These are phyloP conservation scores for Neurospora africana DNA, from an alignment of 495 filamentous ascomycete genomes.

Conservation along the genomic window DNA sequence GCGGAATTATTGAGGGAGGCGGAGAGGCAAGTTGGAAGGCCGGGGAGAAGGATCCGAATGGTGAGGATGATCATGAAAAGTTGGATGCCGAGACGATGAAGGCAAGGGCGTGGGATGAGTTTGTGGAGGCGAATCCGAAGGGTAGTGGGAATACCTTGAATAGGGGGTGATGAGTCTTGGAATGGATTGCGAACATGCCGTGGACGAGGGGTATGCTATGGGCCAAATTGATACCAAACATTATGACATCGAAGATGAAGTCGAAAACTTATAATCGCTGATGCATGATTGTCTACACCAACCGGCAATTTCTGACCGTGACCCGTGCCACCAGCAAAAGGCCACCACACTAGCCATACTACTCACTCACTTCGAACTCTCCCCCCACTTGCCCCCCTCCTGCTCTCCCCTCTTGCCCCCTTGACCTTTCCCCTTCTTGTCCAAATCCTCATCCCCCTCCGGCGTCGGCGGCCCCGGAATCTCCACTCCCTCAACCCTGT, in stretches of 20 bases:
- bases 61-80: slow-evolving; percentile 81
- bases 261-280: not conserved
- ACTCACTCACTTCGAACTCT: not conserved
- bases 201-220: too few relatives aligned
- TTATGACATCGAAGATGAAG: not conserved
- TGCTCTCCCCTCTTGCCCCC: not conserved
- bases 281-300: not conserved
- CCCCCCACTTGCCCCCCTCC: not conserved
- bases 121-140: slow-evolving; percentile 76
- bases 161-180: slow-evolving; percentile 43
- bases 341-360: not conserved
- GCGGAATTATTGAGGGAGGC: slow-evolving; percentile 87
- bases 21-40: slow-evolving; percentile 51
- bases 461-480: slow-evolving; percentile 12
- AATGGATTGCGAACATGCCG: too few relatives aligned
- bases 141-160: slow-evolving; percentile 83
- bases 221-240: not conserved
- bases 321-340: not conserved
- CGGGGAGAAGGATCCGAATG: slow-evolving; percentile 54
- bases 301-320: not conserved
- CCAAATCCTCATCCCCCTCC: slow-evolving; percentile 4
- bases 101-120: slow-evolving; percentile 93
- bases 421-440: slow-evolving; percentile 8
- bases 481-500: slow-evolving; percentile 27
- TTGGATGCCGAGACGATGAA: slow-evolving; percentile 88